These are phyloP conservation scores for Populus hybrid DNA, from an alignment of 441 rosid genomes.

Conservation along the genomic window DNA sequence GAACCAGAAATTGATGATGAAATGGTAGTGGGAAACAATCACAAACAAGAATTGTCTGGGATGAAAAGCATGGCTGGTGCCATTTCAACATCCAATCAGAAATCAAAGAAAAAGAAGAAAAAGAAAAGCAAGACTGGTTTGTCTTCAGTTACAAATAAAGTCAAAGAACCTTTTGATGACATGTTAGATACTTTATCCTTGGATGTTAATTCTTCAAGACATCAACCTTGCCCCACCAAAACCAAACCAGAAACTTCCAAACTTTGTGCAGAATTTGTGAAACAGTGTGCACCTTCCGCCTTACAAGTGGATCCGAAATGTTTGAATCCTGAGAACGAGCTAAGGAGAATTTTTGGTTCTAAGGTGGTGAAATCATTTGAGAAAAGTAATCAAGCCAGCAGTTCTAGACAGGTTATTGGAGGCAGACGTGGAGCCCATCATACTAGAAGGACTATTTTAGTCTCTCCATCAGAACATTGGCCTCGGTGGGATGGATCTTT, in stretches of 20 bases:
- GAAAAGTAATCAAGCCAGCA: conserved; percentile 50
- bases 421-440: conserved; percentile 72
- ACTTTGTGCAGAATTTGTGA: conserved; percentile 20
- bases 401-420: conserved; percentile 66
- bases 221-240: conserved; percentile 26
- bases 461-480: conserved; percentile 82
- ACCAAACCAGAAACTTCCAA: conserved; percentile 28
- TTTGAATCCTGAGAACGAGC: conserved; percentile 75
- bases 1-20: conserved; percentile 35
- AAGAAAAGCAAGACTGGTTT: conserved; percentile 60
- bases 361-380: conserved; percentile 84
- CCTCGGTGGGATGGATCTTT: conserved; percentile 87
- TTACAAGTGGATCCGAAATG: conserved; percentile 70
- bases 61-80: conserved; percentile 16
- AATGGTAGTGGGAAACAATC: conserved; percentile 19
- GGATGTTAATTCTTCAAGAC: conserved; percentile 30
- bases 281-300: conserved; percentile 31
- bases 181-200: conserved; percentile 46
- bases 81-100: conserved; percentile 36
- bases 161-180: conserved; percentile 39
- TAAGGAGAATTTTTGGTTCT: conserved; percentile 79
- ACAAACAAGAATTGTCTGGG: conserved; percentile 21
- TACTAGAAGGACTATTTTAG: conserved; percentile 62
- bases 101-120: conserved; percentile 86
- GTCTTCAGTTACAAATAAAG: conserved; percentile 31